These are phyloP conservation scores for Lobosporangium transversale DNA, from an alignment of 192 early-diverging fungal genomes.

Conservation along the genomic window DNA sequence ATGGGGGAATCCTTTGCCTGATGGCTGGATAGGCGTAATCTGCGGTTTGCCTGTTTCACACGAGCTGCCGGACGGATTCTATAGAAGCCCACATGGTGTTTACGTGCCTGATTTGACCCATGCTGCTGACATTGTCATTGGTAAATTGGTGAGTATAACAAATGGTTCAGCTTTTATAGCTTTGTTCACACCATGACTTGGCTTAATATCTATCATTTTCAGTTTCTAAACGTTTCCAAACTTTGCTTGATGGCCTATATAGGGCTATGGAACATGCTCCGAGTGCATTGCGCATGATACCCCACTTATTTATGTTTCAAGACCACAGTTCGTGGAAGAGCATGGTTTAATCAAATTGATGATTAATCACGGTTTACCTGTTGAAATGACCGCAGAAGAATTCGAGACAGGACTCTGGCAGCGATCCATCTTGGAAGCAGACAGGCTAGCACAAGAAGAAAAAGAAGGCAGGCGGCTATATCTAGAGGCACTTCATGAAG, in stretches of 20 bases:
- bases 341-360: slow-evolving; percentile 63
- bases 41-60: slow-evolving; percentile 60
- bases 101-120: slow-evolving; percentile 71
- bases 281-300: slow-evolving; percentile 69
- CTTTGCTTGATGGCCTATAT: neutral
- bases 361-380: slow-evolving; percentile 62
- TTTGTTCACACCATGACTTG: too few relatives aligned
- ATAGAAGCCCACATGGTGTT: slow-evolving; percentile 61
- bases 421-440: slow-evolving; percentile 57
- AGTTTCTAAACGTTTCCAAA: slow-evolving; percentile 3
- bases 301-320: slow-evolving; percentile 67
- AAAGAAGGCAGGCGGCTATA: slow-evolving; percentile 16
- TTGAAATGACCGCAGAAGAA: slow-evolving; percentile 62
- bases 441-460: slow-evolving; percentile 34
- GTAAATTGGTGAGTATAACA: slow-evolving; percentile 59
- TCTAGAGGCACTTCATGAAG: slow-evolving; percentile 5
- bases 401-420: slow-evolving; percentile 68
- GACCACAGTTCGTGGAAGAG: slow-evolving; percentile 72
- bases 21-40: slow-evolving; percentile 67
- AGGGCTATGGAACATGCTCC: slow-evolving; percentile 72
- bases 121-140: slow-evolving; percentile 68
- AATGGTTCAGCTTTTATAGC: too few relatives aligned
- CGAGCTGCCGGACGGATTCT: slow-evolving; percentile 59
- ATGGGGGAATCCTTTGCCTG: slow-evolving; percentile 61
- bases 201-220: too few relatives aligned